Evolutionary conservation across 2,329 filamentous ascomycete species (phyloP), one percentile per base, ranked within the genome.

Genomic region (Lecanicillium sp.): DNA sequence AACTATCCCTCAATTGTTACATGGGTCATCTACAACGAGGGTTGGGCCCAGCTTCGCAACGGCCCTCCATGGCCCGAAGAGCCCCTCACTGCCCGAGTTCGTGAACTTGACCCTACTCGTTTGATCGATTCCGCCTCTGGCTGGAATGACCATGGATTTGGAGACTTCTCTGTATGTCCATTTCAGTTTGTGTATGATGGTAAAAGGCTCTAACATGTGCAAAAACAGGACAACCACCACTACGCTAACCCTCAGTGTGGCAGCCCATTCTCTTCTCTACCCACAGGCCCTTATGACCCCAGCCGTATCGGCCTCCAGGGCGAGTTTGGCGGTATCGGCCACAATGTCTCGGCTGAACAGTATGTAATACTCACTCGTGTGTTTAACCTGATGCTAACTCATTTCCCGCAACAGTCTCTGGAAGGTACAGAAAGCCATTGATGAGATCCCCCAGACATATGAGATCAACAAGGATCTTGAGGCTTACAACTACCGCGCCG

Each of bases 21-120:
- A 2, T 85, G 80, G 77, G 73, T 81, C 13, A 76, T 85, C 48
- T 85, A 83, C 56, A 84, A 85, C 51, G 80, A 85, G 53, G 80
- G 78, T 31, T 85, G 80, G 80, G 80, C 76, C 2, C 80, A 85
- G 49, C 57, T 73, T 3, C 64, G 52, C 3, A 48, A 63, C 0
- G n/a, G n/a, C 22, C 54, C 57, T 0, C 64, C 64, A 7, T 68
- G 66, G 45, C 75, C 78, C 0, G 80, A 85, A 44, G 68, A 70
- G 12, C 59, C 53, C 4, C 59, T 85, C 11, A 74, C 76, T 0
- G 62, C 72, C 1, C 53, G 68, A 0, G 68, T 85, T 3, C 67
- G 65, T 32, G 47, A 61, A 2, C 56, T 82, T 3, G 82, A 86
- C 48, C 73, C 79, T 0, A 80, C 77, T 0, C 63, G 82, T 17